A percentile compares a stretch with the other conserved stretches of the same genome.
These are phyloP conservation scores for Carpinus viminea DNA, from an alignment of 306 rosid species.

Conservation along the genomic window DNA sequence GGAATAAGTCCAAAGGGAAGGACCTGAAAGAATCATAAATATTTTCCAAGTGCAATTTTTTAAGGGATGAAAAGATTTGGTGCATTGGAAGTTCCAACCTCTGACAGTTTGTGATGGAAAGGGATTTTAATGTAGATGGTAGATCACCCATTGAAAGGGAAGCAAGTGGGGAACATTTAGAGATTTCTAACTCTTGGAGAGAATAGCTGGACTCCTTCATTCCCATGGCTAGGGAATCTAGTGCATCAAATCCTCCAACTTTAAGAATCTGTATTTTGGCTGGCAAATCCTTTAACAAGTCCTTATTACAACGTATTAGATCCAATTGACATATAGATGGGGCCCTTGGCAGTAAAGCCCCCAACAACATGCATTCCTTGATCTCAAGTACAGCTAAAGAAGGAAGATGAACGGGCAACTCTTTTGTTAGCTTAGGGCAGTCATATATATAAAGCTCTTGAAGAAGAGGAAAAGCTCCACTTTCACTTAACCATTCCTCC, in stretches of 20 bases:
- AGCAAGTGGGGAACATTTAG: background rate
- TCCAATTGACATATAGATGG: no score
- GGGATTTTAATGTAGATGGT: background rate
- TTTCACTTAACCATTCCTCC: slow-evolving; percentile 14
- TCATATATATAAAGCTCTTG: background rate
- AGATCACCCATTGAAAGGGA: background rate
- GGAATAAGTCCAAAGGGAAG: slow-evolving; percentile 2
- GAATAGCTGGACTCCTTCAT: background rate
- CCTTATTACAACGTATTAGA: no score
- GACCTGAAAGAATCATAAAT: background rate
- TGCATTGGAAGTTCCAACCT: background rate
- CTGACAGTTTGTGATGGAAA: background rate
- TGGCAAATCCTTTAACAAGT: background rate
- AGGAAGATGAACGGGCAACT: no score
- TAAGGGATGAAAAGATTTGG: background rate
- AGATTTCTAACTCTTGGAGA: background rate
- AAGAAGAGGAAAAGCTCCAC: slow-evolving; percentile 5
- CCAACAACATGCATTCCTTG: no score
- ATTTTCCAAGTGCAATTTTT: rapidly evolving
- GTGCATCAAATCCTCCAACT: background rate
- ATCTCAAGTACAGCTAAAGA: no score
- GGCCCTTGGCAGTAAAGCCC: no score
- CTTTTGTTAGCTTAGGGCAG: no score
- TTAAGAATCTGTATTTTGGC: background rate
- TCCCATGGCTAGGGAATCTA: no score